These are phyloP conservation scores for Schrenkiella parvula DNA, from an alignment of 345 rosid genomes.

Conservation along the genomic window DNA sequence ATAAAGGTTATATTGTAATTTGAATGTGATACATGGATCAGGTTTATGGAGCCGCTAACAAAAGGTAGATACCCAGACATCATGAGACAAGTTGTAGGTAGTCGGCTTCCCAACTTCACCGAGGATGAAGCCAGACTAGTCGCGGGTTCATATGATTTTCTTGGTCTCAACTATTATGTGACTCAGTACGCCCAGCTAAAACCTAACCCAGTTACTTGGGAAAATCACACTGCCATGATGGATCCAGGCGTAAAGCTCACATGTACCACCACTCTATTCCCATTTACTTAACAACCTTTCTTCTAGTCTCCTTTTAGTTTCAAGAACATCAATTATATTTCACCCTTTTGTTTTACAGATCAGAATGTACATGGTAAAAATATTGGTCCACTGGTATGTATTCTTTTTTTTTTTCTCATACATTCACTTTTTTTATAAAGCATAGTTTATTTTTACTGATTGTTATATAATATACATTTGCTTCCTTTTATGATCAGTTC, in stretches of 20 bases:
- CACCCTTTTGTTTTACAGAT: background rate
- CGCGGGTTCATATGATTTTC: constrained; percentile 14
- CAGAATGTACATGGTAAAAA: background rate
- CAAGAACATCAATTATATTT: background rate
- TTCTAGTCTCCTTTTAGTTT: background rate
- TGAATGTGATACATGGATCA: too few species aligned
- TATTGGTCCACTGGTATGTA: constrained; percentile 8
- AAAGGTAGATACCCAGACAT: constrained; percentile 16
- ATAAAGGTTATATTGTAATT: too few species aligned
- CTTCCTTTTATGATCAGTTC: background rate
- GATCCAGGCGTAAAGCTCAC: background rate
- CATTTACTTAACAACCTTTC: background rate
- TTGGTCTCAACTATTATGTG: constrained; percentile 24
- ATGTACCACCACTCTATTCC: background rate
- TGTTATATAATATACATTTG: background rate
- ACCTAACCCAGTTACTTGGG: background rate
- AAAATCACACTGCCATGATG: background rate
- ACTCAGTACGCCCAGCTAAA: background rate
- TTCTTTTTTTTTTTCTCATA: too few species aligned
- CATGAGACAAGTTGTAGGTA: background rate
- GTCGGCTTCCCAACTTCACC: background rate
- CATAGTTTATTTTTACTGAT: background rate
- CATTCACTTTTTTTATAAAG: background rate
- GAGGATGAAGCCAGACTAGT: background rate
- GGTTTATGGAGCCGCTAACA: constrained; percentile 31